phyloP scores from a whole-genome alignment of 2,329 filamentous ascomycete genomes.

The Sporothrix pallida region DNA sequence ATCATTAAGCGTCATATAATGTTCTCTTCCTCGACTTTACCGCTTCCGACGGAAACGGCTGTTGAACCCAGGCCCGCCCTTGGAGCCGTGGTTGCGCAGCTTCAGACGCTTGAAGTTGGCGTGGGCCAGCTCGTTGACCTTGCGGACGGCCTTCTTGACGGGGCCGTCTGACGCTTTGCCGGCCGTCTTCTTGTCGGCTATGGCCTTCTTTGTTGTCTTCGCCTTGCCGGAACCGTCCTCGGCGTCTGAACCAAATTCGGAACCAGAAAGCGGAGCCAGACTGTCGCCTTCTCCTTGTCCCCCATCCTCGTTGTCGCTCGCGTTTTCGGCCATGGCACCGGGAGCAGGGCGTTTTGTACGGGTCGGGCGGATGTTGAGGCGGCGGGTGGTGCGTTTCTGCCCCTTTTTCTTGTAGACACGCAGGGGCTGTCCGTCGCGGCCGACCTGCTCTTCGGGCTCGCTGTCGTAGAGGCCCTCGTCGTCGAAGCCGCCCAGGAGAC shows the following conservation, averaged over 20 bases:
- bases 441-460: slow-evolving; percentile 54
- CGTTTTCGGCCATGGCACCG: slow-evolving; percentile 43
- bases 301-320: slow-evolving; percentile 47
- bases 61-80: slow-evolving; percentile 63
- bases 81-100: slow-evolving; percentile 65
- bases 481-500: slow-evolving; percentile 66
- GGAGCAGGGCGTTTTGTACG: slow-evolving; percentile 55
- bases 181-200: slow-evolving; percentile 38
- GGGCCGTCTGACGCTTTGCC: slow-evolving; percentile 46
- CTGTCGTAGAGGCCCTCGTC: slow-evolving; percentile 66
- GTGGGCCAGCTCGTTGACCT: slow-evolving; percentile 68
- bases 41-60: slow-evolving; percentile 63
- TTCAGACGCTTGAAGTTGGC: slow-evolving; percentile 72
- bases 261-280: slow-evolving; percentile 40
- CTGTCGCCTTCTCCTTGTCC: slow-evolving; percentile 50
- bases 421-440: slow-evolving; percentile 62
- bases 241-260: slow-evolving; percentile 37
- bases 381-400: slow-evolving; percentile 76
- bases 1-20: background rate
- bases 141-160: slow-evolving; percentile 60
- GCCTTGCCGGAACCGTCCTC: slow-evolving; percentile 38
- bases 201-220: slow-evolving; percentile 36
- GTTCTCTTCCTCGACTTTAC: slow-evolving; percentile 37
- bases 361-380: slow-evolving; percentile 67
- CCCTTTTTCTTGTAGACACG: slow-evolving; percentile 82